Base-by-base conservation (phyloP, 2,329 filamentous ascomycete species). In the Sporothrix dimorphospora region DNA sequence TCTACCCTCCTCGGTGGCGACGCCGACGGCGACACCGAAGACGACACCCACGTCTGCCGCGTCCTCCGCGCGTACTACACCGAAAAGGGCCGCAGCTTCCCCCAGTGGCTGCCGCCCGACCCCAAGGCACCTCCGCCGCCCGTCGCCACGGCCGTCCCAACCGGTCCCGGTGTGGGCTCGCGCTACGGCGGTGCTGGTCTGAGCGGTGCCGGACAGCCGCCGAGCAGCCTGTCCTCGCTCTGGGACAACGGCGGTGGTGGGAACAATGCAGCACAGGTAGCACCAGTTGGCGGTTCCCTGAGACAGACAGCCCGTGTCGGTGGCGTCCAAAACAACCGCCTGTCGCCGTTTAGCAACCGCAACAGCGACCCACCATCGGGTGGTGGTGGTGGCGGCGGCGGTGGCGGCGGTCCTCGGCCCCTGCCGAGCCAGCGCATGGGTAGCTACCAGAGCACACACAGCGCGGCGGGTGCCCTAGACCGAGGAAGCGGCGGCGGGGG, bases 31-130 rank as follows among this genome's bases (percentile, higher is more conserved):
- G 90, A 92, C 79, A 91, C 89, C 74, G 88, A 97, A 82, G 94
- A 98, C 83, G 94, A 97, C 83, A 97, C 94, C 2, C 94, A 98
- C 84, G 92, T 98, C 78, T 97, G 93, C 82, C 93, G 96, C 78
- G 94, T 97, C 47, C 89, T 99, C 34, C 92, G 96, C 78, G 91
- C 90, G 77, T 97, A 98, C 86, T 98, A 99, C 85, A 89, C 86
- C 69, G 94, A 98, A 81, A 96, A 97, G 79, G 92, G 91, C 76
- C 90, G 91, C 27, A 86, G 90, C 1, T 92, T 94, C 75, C 96
- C 96, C 0, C 83, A 85, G 76, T 98, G 96, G 95, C 90, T 98
- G 8, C 94, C 94, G 8, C 91, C 93, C 6, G 93, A 97, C 80
- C 94, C 94, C n/a, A 95, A 93, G 81, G 89, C 88, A 4, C 89